A percentile compares a stretch with the other conserved stretches of the same genome.
Evolutionary conservation across 129 eudicot genomes (phyloP).

Genomic region (Sambucus nigra): DNA sequence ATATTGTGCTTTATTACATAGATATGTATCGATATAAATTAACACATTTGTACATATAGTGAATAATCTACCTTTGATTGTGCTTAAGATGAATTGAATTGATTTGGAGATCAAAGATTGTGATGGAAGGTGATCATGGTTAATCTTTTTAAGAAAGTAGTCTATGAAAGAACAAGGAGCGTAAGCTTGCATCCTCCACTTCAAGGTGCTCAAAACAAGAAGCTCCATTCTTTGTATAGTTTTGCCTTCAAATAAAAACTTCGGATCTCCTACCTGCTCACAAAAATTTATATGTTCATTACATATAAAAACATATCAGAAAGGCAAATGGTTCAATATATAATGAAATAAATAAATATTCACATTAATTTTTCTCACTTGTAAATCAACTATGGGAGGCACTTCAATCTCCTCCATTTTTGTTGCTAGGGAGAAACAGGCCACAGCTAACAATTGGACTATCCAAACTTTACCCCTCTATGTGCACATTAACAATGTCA

Average conservation of each 20-base stretch:
- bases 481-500: background rate
- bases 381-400: constrained; percentile 37
- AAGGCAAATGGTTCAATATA: background rate
- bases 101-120: constrained; percentile 24
- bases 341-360: background rate
- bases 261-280: constrained; percentile 44
- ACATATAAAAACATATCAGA: background rate
- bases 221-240: constrained; percentile 55
- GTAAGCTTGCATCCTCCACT: constrained; percentile 42
- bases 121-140: constrained; percentile 11
- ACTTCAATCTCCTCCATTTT: constrained; percentile 51
- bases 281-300: background rate
- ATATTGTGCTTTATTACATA: no score
- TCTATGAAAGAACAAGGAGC: constrained; percentile 50
- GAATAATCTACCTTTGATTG: constrained; percentile 35
- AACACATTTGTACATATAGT: no score
- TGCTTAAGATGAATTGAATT: constrained; percentile 32
- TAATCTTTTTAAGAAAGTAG: constrained; percentile 28
- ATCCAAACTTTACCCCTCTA: constrained; percentile 49
- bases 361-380: constrained; percentile 25
- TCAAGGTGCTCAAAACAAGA: constrained; percentile 33
- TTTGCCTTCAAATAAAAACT: constrained; percentile 36
- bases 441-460: constrained; percentile 45
- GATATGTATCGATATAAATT: no score
- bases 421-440: constrained; percentile 59